Base-by-base conservation (phyloP, 2,329 filamentous ascomycete genomes). In the Colletotrichum sp. region DNA sequence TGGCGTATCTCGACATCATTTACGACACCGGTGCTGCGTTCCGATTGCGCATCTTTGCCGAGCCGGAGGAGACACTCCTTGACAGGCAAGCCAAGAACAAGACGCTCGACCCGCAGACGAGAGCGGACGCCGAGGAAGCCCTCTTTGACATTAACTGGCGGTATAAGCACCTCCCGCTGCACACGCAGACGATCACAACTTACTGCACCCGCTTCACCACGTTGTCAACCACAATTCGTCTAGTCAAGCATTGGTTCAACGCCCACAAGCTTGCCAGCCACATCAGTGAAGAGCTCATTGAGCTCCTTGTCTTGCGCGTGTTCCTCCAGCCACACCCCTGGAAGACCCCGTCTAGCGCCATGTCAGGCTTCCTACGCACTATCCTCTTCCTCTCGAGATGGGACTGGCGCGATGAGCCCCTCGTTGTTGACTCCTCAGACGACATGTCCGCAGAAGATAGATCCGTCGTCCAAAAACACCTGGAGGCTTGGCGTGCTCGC, bases 201-300 rank as follows among this genome's bases (percentile, higher is more conserved):
- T 92, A 96, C 70, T 95, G 93, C 84, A 98, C 95, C 1, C 92
- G 95, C 5, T 93, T 95, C 79, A 93, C 94, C 2, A 90, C 95
- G 1, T 88, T 99, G 8, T 98, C 96, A 1, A 92, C 93, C 3
- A 94, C 96, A 0, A 95, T 98, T 77, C 93, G 96, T 21, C 88
- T 99, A 3, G 89, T 95, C 60, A 99, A 99, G 87, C 91, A 93
- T 81, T 99, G 97, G 97, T 97, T 98, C 84, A 90, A 92, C 78
- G 90, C 91, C 3, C 97, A 99, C 83, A 93, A 98, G 79, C 91
- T 99, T 10, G 88, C 91, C 6, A 90, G 89, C 16, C 95, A 98
- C 83, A 89, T 99, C 79, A 89, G 90, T 34, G 92, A 95, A 39
- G 95, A 98, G 82, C 87, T 98, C 62, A 90, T 98, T 76, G 97